These are phyloP conservation scores for Oxalis stricta DNA, from an alignment of 441 rosid species.

Conservation along the genomic window DNA sequence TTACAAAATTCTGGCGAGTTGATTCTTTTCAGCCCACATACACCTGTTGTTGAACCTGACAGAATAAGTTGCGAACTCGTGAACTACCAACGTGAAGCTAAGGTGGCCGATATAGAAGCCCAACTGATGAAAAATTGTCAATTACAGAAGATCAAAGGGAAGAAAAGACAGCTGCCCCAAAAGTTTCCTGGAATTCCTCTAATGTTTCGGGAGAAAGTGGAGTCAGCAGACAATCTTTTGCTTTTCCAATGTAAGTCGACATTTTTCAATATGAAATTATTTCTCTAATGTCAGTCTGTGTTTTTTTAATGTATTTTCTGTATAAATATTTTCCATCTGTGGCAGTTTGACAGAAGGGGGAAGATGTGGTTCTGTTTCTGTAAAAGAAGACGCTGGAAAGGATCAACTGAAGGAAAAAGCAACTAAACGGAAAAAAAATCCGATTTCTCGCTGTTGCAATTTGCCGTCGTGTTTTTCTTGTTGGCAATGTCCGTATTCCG, in stretches of 20 bases:
- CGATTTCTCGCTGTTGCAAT: too few relatives aligned
- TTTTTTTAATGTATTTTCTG: neutral
- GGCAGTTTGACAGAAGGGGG: conserved; percentile 18
- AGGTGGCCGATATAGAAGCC: conserved; percentile 1
- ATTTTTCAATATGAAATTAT: neutral
- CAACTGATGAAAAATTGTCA: neutral
- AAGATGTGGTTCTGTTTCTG: neutral
- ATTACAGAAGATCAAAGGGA: conserved; percentile 1
- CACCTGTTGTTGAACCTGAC: conserved; percentile 13
- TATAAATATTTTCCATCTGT: neutral
- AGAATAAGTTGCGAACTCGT: conserved; percentile 12
- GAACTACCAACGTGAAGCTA: conserved; percentile 9
- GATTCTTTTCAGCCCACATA: conserved; percentile 17
- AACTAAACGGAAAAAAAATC: too few relatives aligned
- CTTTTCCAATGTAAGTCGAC: conserved; percentile 47
- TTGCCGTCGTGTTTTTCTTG: conserved; percentile 2
- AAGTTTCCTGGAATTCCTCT: conserved; percentile 19
- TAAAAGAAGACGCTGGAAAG: conserved; percentile 2
- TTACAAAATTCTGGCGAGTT: conserved; percentile 28
- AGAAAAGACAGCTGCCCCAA: conserved; percentile 10
- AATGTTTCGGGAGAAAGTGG: conserved; percentile 22
- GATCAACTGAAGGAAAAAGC: conserved; percentile 4
- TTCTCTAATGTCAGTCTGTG: neutral
- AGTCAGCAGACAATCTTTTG: conserved; percentile 26
- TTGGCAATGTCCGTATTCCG: too few relatives aligned